Evolutionary conservation across 345 rosid genomes (phyloP).

Genomic region (Excoecaria agallocha): DNA sequence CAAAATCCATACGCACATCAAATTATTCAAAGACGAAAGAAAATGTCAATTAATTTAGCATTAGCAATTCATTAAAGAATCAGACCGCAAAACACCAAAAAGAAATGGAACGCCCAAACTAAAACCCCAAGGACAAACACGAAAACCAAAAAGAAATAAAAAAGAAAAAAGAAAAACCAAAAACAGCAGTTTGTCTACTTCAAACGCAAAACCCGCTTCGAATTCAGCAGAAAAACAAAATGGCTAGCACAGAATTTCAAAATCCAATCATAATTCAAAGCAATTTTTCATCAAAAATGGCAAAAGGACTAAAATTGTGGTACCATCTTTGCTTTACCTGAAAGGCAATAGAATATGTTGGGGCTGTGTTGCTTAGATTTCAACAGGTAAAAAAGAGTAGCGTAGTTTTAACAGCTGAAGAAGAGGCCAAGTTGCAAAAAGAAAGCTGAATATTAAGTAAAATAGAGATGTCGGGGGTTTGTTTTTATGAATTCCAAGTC

Average conservation of each 20-base stretch:
- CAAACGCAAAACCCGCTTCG: slow-evolving; percentile 19
- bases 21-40: not conserved
- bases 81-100: not conserved
- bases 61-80: not conserved
- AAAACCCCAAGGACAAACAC: not conserved
- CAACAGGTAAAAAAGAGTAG: not conserved
- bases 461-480: not conserved
- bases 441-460: not conserved
- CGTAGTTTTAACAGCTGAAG: slow-evolving; percentile 22
- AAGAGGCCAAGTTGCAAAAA: slow-evolving; percentile 18
- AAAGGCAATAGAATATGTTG: slow-evolving; percentile 22
- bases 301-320: not conserved
- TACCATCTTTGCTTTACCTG: slow-evolving; percentile 22
- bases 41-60: not conserved
- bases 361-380: slow-evolving; percentile 2
- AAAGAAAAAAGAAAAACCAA: too few species aligned
- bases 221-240: slow-evolving; percentile 14
- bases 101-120: not conserved
- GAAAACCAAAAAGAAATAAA: not conserved
- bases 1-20: not conserved
- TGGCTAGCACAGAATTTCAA: slow-evolving; percentile 11
- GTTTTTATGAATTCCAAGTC: too few species aligned
- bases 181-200: not conserved
- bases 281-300: slow-evolving; percentile 9
- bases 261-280: slow-evolving; percentile 7